Base-by-base conservation (phyloP, 1,139 yeast genomes). In the Candida sp. region DNA sequence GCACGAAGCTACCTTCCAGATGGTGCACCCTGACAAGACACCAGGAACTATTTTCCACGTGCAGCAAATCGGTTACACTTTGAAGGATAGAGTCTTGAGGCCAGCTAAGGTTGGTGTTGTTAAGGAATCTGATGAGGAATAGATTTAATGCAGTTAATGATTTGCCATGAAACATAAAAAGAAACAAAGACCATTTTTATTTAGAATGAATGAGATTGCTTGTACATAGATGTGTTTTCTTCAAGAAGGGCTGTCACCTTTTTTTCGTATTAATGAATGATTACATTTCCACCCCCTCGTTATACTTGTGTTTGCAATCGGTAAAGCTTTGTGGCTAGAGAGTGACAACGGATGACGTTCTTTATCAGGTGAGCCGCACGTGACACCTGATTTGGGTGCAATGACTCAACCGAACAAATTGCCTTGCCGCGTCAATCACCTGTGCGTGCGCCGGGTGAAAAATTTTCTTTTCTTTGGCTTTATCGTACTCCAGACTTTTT, bases 21-120 rank as follows among this genome's bases (percentile, higher is more conserved):
- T 90, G 49, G 90, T 94, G 41, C 91, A 89, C 65, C 91, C 96
- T 46, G 96, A 85, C 63, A 90, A 91, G 70, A 94, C 89, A 70
- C 90, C 98, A 37, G 97, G 97, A 54, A 88, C 97, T 35, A 90
- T 93, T 51, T 90, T 92, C 85, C 92, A 85, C 63, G 97, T 92
- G 50, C 97, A 93, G 74, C 97, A 90, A 72, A 82, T 88, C 27
- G 98, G 98, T 46, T 93, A 87, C 76, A 84, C 88, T 53, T 81
- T 91, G 65, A 92, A 92, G 72, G 85, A 88, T 60, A 83, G 98
- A 68, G 97, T 92, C 43, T 81, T 93, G 67, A 86, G 98, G 73
- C 97, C 98, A 40, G 97, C 98, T 55, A 93, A 93, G 79, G 98
- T 93, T 60, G 98, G 98, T 62, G 84, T 93, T 65, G 98, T 92